Evolutionary conservation across 495 filamentous ascomycete species (phyloP), one percentile per base, ranked within the genome.

Genomic region (Tuber umbilicatum): DNA sequence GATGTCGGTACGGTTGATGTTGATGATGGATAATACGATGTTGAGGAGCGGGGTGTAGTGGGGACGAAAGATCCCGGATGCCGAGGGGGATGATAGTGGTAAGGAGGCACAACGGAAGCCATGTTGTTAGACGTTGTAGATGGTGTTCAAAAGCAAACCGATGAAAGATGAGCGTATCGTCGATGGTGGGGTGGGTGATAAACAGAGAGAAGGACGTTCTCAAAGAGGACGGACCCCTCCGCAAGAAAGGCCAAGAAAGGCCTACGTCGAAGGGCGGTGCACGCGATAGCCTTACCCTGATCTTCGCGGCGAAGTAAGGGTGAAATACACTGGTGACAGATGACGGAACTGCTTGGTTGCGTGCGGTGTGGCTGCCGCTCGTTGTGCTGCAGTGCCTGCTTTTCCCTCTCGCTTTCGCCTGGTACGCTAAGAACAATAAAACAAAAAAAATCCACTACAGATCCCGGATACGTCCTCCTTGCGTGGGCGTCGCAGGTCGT

Each of bases 391-490:
- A 31, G 50, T 60, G 50, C 50, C 27, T 64, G 55, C 27, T 64
- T 17, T 14, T 14, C 14, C 55, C 55, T 7, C 55, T 31, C n/a
- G 3, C 27, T 19, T 64, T 64, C 55, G 31, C 27, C 55, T 64
- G n/a, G 55, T 35, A 64, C 27, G 27, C 55, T 64, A 27, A 16
- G 27, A 31, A 64, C 55, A 64, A 31, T 64, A 31, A 35, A 35
- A 64, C 31, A 31, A 64, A 27, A 55, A 31, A 64, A 64, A 64
- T 70, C 75, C 68, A 75, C 72, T 74, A 74, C 69, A 79, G 77
- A 74, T 78, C 75, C 77, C 77, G 77, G 77, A 79, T 78, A 79
- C 77, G 77, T 79, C 77, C 71, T 78, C 77, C 76, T 75, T 78
- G 74, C 45, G 74, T 64, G 74, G 70, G 74, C 64, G 74, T 70